These are phyloP conservation scores for Neurospora sp. DNA, from an alignment of 495 filamentous ascomycete genomes.

Conservation along the genomic window DNA sequence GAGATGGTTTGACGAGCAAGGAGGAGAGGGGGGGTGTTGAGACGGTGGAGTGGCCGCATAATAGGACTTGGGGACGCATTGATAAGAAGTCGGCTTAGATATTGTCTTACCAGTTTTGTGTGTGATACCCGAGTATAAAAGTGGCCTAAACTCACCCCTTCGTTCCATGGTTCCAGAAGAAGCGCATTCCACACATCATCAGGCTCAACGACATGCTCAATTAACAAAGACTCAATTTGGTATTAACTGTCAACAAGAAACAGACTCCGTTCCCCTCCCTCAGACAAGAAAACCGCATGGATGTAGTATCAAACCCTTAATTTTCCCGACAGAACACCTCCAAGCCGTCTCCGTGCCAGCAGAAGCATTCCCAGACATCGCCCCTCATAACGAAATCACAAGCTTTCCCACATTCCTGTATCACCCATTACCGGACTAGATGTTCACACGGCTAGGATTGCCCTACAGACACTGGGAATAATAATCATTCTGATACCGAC, in stretches of 20 bases:
- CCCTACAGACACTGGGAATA: constrained; percentile 36
- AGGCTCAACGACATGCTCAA: not conserved
- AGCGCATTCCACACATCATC: not conserved
- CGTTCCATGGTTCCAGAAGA: not conserved
- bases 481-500: constrained; percentile 35
- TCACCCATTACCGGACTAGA: not conserved
- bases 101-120: not conserved
- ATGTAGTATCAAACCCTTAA: not conserved
- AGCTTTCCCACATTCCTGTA: not conserved
- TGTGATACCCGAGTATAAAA: not conserved
- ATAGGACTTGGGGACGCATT: not conserved
- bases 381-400: not conserved
- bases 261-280: not conserved
- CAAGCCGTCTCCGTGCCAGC: not conserved
- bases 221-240: not conserved
- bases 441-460: not conserved
- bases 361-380: not conserved
- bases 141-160: not conserved
- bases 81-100: not conserved
- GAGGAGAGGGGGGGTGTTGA: not conserved
- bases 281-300: not conserved
- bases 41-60: not conserved
- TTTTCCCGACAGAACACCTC: not conserved
- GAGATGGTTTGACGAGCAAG: not conserved
- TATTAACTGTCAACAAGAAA: not conserved